Evolutionary conservation across 2,329 filamentous ascomycete genomes (phyloP), one percentile per base, ranked within the genome.

Genomic region (Zopfia rhizophila): DNA sequence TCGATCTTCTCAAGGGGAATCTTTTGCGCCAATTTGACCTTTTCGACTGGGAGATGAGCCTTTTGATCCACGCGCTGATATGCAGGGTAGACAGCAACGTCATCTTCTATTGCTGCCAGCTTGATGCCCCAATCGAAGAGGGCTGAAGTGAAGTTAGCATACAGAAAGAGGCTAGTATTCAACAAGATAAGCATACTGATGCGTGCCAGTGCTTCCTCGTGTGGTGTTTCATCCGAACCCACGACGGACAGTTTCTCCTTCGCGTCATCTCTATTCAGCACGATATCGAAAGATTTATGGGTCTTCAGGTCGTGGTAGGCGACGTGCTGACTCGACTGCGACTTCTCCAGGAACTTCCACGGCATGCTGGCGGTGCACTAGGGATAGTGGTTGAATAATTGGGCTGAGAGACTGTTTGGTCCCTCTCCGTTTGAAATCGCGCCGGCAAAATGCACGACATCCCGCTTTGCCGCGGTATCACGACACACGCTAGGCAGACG

Each of bases 381-480:
- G 24, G 39, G 25, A 14, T 27, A 25, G 46, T n/a, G n/a, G n/a
- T n/a, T n/a, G n/a, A n/a, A n/a, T n/a, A n/a, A n/a, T n/a, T n/a
- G n/a, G n/a, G n/a, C n/a, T n/a, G n/a, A n/a, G n/a, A n/a, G n/a
- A n/a, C n/a, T n/a, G n/a, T n/a, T n/a, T n/a, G n/a, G n/a, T n/a
- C n/a, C n/a, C n/a, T n/a, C n/a, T n/a, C n/a, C n/a, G n/a, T n/a
- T n/a, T n/a, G n/a, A n/a, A n/a, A n/a, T n/a, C n/a, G n/a, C n/a
- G n/a, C n/a, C n/a, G n/a, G n/a, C n/a, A n/a, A n/a, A n/a, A n/a
- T n/a, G n/a, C n/a, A n/a, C n/a, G n/a, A n/a, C n/a, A n/a, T n/a
- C n/a, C n/a, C n/a, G n/a, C n/a, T n/a, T n/a, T n/a, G n/a, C 51
- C 59, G 59, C 57, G 59, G 40, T 32, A 21, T 54, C 59, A 56